Conservation (phyloP, 352 stramenopile genomes). For the Phytophthora sp. region DNA sequence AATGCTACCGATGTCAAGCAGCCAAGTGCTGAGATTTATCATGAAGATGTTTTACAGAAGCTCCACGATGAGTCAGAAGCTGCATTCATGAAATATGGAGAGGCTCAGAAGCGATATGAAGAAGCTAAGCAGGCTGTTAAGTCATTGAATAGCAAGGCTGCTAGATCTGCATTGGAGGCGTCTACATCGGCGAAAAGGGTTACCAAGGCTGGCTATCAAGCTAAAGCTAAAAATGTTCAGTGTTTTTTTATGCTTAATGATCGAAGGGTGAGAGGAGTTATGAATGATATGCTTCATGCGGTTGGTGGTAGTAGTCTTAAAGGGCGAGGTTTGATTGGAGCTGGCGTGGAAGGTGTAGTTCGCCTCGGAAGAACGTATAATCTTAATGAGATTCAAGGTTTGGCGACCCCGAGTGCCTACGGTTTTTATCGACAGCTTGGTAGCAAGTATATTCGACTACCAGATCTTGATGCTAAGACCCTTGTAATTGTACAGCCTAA, state of each 20-base stretch:
- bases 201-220: not conserved
- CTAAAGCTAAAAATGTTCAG: not conserved
- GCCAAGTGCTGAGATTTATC: constrained; percentile 4
- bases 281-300: not conserved
- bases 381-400: constrained; percentile 3
- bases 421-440: too few relatives aligned
- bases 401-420: not conserved
- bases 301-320: not conserved
- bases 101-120: too few relatives aligned
- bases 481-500: constrained; percentile 1
- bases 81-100: not conserved
- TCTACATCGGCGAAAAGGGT: too few relatives aligned
- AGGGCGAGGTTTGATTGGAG: not conserved
- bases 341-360: not conserved
- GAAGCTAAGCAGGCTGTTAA: too few relatives aligned
- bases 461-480: not conserved
- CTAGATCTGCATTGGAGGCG: not conserved
- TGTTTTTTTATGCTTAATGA: too few relatives aligned
- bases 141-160: not conserved
- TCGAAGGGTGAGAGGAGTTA: too few relatives aligned
- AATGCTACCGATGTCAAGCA: constrained; percentile 7
- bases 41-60: not conserved
- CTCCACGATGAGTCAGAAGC: not conserved
- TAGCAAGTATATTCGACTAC: not conserved
- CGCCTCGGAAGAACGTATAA: not conserved